Percentiles rank a stretch among this genome's conserved stretches.
Evolutionary conservation across 441 rosid species (phyloP).

Genomic region (Populus hybrid): DNA sequence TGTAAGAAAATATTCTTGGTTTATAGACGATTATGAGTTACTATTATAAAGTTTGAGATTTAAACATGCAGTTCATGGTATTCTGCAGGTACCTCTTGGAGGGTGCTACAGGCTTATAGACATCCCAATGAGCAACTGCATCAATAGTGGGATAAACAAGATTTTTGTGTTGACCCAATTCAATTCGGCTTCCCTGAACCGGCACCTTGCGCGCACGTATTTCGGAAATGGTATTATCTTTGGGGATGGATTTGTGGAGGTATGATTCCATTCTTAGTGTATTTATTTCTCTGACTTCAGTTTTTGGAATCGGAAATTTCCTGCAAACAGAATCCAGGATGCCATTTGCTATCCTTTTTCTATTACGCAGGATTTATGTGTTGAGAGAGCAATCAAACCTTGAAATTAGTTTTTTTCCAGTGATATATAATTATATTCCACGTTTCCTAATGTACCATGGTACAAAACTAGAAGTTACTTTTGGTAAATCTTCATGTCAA

Average conservation of each 20-base stretch:
- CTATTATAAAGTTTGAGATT: not conserved
- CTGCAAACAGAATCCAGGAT: not conserved
- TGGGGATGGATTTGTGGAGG: conserved; percentile 98
- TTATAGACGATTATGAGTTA: not conserved
- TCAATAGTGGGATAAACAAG: conserved; percentile 92
- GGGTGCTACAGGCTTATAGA: conserved; percentile 92
- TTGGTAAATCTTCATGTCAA: not conserved
- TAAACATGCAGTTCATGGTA: conserved; percentile 3
- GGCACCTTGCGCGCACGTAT: conserved; percentile 88
- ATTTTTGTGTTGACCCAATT: conserved; percentile 86
- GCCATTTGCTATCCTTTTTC: not conserved
- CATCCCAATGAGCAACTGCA: conserved; percentile 95
- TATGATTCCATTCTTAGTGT: conserved; percentile 15
- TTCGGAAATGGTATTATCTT: conserved; percentile 83
- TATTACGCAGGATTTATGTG: not conserved
- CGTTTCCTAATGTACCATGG: not conserved
- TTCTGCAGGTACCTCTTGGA: conserved; percentile 81
- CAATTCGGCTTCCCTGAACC: conserved; percentile 90
- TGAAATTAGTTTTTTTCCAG: not conserved
- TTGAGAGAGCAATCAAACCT: not conserved
- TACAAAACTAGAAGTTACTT: not conserved
- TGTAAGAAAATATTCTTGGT: conserved; percentile 39
- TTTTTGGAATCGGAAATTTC: not conserved
- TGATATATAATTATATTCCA: not conserved
- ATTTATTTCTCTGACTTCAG: not conserved